A percentile compares a stretch with the other conserved stretches of the same genome.
Conservation (phyloP, 179 eudicot genomes). For the Corrigiola litoralis region DNA sequence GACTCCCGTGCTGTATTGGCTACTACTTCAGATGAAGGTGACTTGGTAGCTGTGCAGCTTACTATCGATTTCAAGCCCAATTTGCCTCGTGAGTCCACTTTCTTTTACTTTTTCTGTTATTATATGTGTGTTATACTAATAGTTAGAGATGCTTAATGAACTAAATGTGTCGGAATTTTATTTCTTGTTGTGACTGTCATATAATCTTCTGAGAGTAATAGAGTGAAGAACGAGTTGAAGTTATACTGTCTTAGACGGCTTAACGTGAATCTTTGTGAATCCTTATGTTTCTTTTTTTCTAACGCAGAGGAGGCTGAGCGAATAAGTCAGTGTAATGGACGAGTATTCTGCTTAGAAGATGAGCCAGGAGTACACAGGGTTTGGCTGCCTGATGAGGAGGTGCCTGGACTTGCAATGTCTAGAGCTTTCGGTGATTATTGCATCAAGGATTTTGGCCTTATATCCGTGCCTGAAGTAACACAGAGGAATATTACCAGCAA, state of each 20-base stretch:
- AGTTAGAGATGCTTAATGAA: neutral
- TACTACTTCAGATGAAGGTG: slow-evolving; percentile 64
- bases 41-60: slow-evolving; percentile 70
- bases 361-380: slow-evolving; percentile 91
- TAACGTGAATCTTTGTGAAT: neutral
- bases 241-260: neutral
- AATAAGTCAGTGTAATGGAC: slow-evolving; percentile 67
- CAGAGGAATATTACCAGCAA: slow-evolving; percentile 54
- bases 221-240: neutral
- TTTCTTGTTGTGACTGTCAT: neutral
- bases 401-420: slow-evolving; percentile 93
- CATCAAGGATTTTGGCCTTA: slow-evolving; percentile 79
- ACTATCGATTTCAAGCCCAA: slow-evolving; percentile 86
- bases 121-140: neutral
- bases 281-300: neutral
- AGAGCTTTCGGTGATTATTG: slow-evolving; percentile 95
- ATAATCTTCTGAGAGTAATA: neutral
- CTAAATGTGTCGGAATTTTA: neutral
- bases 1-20: slow-evolving; percentile 93
- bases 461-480: slow-evolving; percentile 86
- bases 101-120: neutral
- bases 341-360: slow-evolving; percentile 72
- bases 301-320: slow-evolving; percentile 84
- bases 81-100: slow-evolving; percentile 71
- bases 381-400: slow-evolving; percentile 73